Percentiles rank a stretch among this genome's conserved stretches.
Evolutionary conservation across 2,329 filamentous ascomycete genomes (phyloP).

Genomic region (Alternaria sp.): DNA sequence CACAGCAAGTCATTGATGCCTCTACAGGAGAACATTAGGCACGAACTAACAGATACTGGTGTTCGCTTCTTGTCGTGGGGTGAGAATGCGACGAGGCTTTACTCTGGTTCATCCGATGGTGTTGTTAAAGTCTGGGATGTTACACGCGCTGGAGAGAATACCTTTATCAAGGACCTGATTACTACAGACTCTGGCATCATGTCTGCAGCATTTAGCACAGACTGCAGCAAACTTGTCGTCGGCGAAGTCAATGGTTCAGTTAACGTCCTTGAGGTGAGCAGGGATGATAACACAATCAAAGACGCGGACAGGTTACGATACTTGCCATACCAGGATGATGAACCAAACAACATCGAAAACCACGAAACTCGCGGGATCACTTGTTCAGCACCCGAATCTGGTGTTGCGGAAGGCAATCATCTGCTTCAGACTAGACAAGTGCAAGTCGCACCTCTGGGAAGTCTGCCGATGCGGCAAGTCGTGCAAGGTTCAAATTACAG

Average conservation of each 20-base stretch:
- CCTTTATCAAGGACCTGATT: conserved; percentile 61
- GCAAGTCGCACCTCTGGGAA: conserved; percentile 50
- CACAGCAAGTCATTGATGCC: conserved; percentile 63
- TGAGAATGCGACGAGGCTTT: conserved; percentile 60
- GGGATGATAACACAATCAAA: conserved; percentile 42
- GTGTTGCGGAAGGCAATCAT: conserved; percentile 32
- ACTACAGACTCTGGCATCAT: conserved; percentile 63
- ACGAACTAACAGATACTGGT: conserved; percentile 65
- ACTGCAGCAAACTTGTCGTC: conserved; percentile 64
- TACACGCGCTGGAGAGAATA: conserved; percentile 60
- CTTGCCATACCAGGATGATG: conserved; percentile 30
- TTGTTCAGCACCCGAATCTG: conserved; percentile 32
- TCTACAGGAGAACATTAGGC: conserved; percentile 53
- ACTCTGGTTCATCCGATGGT: conserved; percentile 69
- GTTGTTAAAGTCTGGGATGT: conserved; percentile 68
- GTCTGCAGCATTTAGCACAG: conserved; percentile 65
- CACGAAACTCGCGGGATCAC: neutral
- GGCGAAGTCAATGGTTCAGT: conserved; percentile 66
- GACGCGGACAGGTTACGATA: conserved; percentile 44
- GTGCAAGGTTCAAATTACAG: conserved; percentile 56
- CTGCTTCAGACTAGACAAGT: conserved; percentile 50
- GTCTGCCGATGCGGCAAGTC: conserved; percentile 55
- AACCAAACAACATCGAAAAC: conserved; percentile 8
- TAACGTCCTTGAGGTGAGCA: conserved; percentile 59
- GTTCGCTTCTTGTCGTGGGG: conserved; percentile 68